Evolutionary conservation across 2,329 filamentous ascomycete genomes (phyloP).

Genomic region (Corynespora cassiicola): DNA sequence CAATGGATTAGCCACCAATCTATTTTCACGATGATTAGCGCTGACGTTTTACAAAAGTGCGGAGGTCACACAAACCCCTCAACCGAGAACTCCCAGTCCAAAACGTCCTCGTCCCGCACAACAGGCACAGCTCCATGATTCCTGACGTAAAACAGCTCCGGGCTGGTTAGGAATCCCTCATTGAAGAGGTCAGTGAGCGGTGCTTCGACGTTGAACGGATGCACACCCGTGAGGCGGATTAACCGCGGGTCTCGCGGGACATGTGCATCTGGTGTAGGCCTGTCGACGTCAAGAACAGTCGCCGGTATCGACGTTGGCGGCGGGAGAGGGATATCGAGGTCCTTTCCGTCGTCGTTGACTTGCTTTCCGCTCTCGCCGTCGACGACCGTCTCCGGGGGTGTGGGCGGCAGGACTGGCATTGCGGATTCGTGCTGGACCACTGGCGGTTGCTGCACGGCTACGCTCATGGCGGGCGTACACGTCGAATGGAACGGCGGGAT

Average conservation of each 20-base stretch:
- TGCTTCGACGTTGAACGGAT: slow-evolving; percentile 91
- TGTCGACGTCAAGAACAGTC: slow-evolving; percentile 74
- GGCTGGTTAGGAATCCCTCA: slow-evolving; percentile 83
- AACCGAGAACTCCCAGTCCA: slow-evolving; percentile 81
- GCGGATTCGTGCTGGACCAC: no score
- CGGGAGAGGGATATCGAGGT: slow-evolving; percentile 67
- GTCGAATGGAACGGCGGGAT: no score
- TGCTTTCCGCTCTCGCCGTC: slow-evolving; percentile 34
- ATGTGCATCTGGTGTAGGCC: slow-evolving; percentile 83
- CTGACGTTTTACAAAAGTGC: neutral
- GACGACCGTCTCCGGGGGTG: slow-evolving; percentile 42
- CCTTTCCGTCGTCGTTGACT: slow-evolving; percentile 11
- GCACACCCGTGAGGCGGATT: slow-evolving; percentile 84
- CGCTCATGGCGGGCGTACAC: slow-evolving; percentile 43
- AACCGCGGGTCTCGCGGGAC: slow-evolving; percentile 81
- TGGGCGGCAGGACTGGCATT: no score
- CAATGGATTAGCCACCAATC: slow-evolving; percentile 80
- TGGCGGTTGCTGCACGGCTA: neutral
- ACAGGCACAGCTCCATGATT: slow-evolving; percentile 87
- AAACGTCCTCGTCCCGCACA: slow-evolving; percentile 73
- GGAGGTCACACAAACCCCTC: slow-evolving; percentile 63
- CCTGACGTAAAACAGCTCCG: slow-evolving; percentile 88
- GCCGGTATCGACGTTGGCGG: slow-evolving; percentile 65
- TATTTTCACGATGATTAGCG: slow-evolving; percentile 40
- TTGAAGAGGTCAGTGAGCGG: slow-evolving; percentile 80